These are phyloP conservation scores for Blepharisma undulans DNA, from an alignment of 169 alveolate genomes.

Conservation along the genomic window DNA sequence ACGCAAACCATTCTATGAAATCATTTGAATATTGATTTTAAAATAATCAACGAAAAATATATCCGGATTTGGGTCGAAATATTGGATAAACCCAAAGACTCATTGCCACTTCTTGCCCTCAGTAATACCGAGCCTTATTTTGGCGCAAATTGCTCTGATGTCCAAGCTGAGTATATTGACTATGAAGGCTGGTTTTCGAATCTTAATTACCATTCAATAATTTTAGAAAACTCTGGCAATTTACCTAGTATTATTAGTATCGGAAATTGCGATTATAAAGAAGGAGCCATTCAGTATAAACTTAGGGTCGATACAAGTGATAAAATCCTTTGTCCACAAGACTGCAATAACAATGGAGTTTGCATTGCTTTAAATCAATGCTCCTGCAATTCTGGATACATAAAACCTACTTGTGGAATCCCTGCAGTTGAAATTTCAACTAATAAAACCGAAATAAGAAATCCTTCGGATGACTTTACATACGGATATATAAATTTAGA, in stretches of 20 bases:
- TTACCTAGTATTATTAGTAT: neutral
- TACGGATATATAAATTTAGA: neutral
- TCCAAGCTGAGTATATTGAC: neutral
- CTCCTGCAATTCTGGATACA: neutral
- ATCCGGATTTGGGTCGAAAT: neutral
- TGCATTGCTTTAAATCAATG: neutral
- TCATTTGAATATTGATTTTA: neutral
- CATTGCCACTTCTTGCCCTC: neutral
- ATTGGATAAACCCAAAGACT: neutral
- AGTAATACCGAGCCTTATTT: neutral
- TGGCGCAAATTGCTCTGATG: neutral
- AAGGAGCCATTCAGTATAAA: neutral
- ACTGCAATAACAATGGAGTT: neutral
- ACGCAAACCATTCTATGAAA: neutral
- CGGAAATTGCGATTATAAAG: neutral
- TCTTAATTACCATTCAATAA: neutral
- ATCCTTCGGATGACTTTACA: neutral
- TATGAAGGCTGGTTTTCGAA: neutral
- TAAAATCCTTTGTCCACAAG: neutral
- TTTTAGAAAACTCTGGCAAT: neutral
- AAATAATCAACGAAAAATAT: neutral
- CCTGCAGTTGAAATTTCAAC: neutral
- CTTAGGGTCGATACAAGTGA: neutral
- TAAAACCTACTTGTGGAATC: neutral
- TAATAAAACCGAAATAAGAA: neutral